phyloP scores from a whole-genome alignment of 306 rosid species.

The Trichosanthes truncata region DNA sequence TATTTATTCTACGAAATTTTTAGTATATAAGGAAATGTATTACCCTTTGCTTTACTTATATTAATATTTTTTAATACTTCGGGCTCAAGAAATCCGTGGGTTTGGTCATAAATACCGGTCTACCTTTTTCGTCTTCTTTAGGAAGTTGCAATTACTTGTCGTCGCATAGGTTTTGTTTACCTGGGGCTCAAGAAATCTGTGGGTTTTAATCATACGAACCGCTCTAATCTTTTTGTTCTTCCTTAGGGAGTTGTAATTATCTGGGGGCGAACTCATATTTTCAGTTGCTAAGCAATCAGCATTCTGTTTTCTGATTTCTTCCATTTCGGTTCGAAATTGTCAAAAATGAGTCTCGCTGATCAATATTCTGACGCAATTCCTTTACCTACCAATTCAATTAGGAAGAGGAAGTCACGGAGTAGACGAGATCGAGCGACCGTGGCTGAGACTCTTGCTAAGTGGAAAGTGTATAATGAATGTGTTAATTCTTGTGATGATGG shows the following conservation, averaged over 20 bases:
- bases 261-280: neutral
- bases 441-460: slow-evolving; percentile 62
- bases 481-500: slow-evolving; percentile 19
- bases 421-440: slow-evolving; percentile 44
- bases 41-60: neutral
- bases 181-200: neutral
- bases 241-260: neutral
- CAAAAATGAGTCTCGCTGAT: slow-evolving; percentile 40
- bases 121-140: neutral
- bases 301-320: neutral
- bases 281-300: neutral
- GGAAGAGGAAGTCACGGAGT: slow-evolving; percentile 73
- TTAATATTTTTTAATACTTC: neutral
- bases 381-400: slow-evolving; percentile 30
- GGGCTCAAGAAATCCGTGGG: slow-evolving; percentile 2
- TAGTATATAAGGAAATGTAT: neutral
- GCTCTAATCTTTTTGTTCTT: neutral
- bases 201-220: neutral
- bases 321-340: neutral
- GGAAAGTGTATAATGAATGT: slow-evolving; percentile 50
- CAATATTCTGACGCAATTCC: slow-evolving; percentile 17
- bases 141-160: neutral
- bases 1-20: neutral
- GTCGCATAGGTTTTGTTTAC: neutral
- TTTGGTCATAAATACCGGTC: neutral